Evolutionary conservation across 2,329 filamentous ascomycete genomes (phyloP), one percentile per base, ranked within the genome.

Genomic region (Cladorrhinum sp.): DNA sequence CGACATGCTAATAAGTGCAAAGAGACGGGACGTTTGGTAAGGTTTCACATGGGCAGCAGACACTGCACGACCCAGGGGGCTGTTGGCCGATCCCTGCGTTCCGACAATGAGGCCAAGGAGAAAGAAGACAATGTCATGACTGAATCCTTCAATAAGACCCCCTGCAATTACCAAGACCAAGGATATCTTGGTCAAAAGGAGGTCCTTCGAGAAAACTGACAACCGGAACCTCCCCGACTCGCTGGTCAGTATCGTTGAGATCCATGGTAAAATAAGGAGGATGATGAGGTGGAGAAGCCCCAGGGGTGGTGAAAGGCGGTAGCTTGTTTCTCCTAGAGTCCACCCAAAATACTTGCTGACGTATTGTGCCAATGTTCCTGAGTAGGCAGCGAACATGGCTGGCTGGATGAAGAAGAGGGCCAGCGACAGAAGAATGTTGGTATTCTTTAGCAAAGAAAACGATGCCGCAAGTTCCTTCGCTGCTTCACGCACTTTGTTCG

Each of bases 311-410:
- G 61, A 58, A 16, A 68, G 61, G 9, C 62, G 62, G 36, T 66
- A 68, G 20, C 50, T 66, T 9, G 65, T 63, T 45, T 66, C 57
- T 0, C 65, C 65, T 7, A 68, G 41, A 4, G 56, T 67, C 66
- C 66, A 68, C 10, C 64, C 64, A 48, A 68, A 68, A 54, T 67
- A 68, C 6, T 62, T 65, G 61, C 66, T 67, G 20, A 68, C 62
- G 32, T 68, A 61, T 29, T 67, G 65, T 3, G 59, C 50, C 16
- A 68, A 45, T n/a, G 62, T 67, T 2, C 63, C 49, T 1, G 62
- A 50, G 12, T 66, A 66, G 2, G 65, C 66, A 3, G 60, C 51
- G 12, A 65, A 65, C 4, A 68, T 32, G 4, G 60, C 65, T 13
- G 66, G 64, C 22, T 63, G 58, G 32, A 68, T 62, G 36, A 64